These are phyloP conservation scores for Cicer judaicum DNA, from an alignment of 306 rosid genomes.

Conservation along the genomic window DNA sequence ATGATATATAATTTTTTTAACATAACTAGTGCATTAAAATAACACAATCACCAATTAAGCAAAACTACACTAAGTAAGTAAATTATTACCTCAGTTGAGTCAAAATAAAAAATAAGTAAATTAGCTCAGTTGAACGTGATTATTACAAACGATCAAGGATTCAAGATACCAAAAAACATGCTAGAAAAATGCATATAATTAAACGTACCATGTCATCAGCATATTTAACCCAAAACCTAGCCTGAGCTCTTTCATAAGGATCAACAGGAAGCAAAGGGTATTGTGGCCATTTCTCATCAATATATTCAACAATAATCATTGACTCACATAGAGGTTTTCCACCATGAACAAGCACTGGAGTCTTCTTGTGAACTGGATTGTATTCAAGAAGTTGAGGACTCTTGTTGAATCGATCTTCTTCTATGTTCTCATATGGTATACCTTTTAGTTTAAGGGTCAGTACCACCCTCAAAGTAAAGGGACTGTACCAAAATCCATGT, in stretches of 20 bases:
- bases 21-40: too few species aligned
- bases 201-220: not conserved
- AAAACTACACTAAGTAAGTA: too few species aligned
- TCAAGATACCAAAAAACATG: not conserved
- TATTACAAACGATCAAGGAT: not conserved
- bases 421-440: slow-evolving; percentile 1
- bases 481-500: slow-evolving; percentile 19
- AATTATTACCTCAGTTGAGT: too few species aligned
- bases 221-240: slow-evolving; percentile 5
- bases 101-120: too few species aligned
- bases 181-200: not conserved
- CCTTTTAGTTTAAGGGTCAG: not conserved
- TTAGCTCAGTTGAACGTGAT: too few species aligned
- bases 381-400: slow-evolving; percentile 3
- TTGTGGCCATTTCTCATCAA: slow-evolving; percentile 11
- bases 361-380: slow-evolving; percentile 11
- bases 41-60: too few species aligned
- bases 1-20: too few species aligned
- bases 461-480: slow-evolving; percentile 6
- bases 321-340: slow-evolving; percentile 3
- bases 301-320: slow-evolving; percentile 8
- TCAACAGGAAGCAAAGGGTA: not conserved
- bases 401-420: slow-evolving; percentile 5
- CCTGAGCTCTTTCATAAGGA: not conserved
- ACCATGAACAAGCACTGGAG: not conserved